Percentiles rank a stretch among this genome's conserved stretches.
phyloP scores from a whole-genome alignment of 2,329 filamentous ascomycete genomes.

The Aspergillus thermomutatus region DNA sequence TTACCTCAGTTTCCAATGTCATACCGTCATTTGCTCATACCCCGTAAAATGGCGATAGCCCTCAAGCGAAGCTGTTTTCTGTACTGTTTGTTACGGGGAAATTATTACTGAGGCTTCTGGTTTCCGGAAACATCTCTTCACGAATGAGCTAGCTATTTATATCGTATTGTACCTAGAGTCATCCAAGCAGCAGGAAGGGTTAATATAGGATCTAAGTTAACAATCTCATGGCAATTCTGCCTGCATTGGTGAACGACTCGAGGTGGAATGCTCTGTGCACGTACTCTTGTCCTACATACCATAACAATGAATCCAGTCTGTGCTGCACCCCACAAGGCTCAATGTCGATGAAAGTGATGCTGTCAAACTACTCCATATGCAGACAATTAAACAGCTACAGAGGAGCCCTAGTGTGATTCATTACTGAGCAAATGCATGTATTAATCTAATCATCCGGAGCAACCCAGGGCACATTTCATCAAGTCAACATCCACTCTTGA shows the following conservation, averaged over 20 bases:
- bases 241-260: neutral
- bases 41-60: neutral
- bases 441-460: neutral
- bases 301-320: neutral
- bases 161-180: neutral
- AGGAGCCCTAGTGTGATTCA: neutral
- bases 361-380: neutral
- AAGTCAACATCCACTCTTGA: neutral
- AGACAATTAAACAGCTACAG: neutral
- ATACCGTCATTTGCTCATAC: too few relatives aligned
- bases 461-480: neutral
- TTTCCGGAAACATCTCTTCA: neutral
- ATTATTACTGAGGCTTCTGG: neutral
- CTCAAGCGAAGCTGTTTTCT: too few relatives aligned
- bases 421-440: neutral
- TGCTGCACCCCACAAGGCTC: neutral
- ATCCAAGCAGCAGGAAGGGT: neutral
- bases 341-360: neutral
- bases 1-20: neutral
- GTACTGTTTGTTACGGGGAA: neutral
- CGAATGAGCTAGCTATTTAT: neutral
- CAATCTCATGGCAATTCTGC: neutral
- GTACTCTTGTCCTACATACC: neutral
- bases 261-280: neutral
- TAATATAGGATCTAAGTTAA: too few relatives aligned